Base-by-base conservation (phyloP, 441 rosid genomes). In the Theobroma grandiflorum region DNA sequence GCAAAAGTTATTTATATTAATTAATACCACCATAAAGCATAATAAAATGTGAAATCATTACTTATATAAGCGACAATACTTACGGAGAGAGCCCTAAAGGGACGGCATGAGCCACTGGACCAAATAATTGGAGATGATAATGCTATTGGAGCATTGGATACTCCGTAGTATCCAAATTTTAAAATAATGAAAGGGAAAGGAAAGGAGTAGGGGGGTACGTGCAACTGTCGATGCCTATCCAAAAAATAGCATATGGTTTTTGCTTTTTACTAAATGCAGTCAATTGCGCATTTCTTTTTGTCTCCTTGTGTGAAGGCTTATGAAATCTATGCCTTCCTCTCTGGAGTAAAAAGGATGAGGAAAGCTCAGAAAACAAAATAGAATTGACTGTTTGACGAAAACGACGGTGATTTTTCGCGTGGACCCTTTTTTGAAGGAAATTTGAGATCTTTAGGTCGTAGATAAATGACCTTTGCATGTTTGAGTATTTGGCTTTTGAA, bases 261-360 rank as follows among this genome's bases (percentile, higher is more conserved):
- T 6, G 4, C 16, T 31, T 62, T 11, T 11, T 31, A 3, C 4
- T 6, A 7, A 33, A 63, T 63, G 67, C 10, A 14, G 15, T 63
- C 7, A 63, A 35, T 7, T 57, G 18, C 7, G 26, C 15, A 2
- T 14, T 33, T 33, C 20, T 16, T 15, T 64, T 65, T 38, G 70
- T 65, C 49, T 14, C 45, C 31, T 37, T 38, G 26, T 38, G 26
- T 7, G 3, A 31, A 14, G 40, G 37, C 3, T 49, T 35, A 15
- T 33, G 43, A 70, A 69, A 47, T 69, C 74, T 15, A 69, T 47
- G 57, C 57, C 49, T 67, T 20, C 72, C 73, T 11, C 53, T 40
- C 38, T 67, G 20, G 33, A 20, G 33, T 8, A 7, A 61, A 61
- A 22, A 8, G 18, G 1, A 6, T n/a, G 1, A 16, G 2, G 5